Base-by-base conservation (phyloP, 257 asterid genomes). In the Vinca minor region DNA sequence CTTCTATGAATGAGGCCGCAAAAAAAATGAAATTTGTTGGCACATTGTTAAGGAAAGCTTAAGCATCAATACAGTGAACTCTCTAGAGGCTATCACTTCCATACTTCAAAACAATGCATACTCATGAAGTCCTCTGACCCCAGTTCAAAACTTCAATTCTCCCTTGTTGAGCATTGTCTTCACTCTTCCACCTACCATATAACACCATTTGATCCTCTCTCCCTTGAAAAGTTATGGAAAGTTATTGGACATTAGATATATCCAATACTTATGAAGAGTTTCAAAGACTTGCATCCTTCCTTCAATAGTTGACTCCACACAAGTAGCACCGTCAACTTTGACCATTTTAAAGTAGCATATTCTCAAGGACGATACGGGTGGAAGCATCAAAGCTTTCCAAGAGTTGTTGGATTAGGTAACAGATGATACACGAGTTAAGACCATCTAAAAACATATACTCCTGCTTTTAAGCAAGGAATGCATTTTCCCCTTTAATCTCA, bases 401-500 rank as follows among this genome's bases (percentile, higher is more conserved):
- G 10, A 4, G 26, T 28, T n/a, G n/a, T n/a, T n/a, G n/a, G n/a
- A n/a, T n/a, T n/a, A n/a, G n/a, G n/a, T n/a, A n/a, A n/a, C n/a
- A n/a, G 60, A 28, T 26, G 21, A 12, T 54, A 14, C 60, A 54
- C 7, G 29, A 28, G 34, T 8, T 52, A 52, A 4, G 58, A 25
- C 34, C 18, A 14, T 15, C 1, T 21, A 35, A n/a, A 18, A 35
- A 55, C 15, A 29, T 1, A 5, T 29, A 55, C 60, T 31, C 39
- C 39, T 11, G 20, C 18, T 8, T 55, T 55, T 32, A 15, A 55
- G 60, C 60, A 55, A 29, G 60, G 60, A 55, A 29, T 55, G 60
- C 13, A 4, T 5, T 2, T 14, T 42, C 2, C 3, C 17, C 17
- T 0, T 53, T n/a, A n/a, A 20, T 53, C 26, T 26, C 38, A 28